A percentile compares a stretch with the other conserved stretches of the same genome.
Conservation (phyloP, 1,139 yeast species). For the Pneumocystis sp. region DNA sequence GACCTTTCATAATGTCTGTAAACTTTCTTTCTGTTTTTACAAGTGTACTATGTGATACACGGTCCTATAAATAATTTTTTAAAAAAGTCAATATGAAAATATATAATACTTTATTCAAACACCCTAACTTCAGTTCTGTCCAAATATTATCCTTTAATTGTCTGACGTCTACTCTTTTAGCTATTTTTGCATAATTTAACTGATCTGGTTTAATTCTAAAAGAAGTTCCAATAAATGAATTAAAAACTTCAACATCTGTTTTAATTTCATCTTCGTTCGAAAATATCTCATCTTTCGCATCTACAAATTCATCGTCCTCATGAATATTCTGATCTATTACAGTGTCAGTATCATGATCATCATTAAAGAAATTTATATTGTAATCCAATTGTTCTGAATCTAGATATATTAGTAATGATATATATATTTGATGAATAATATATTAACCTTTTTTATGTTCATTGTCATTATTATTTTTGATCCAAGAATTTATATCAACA, state of each 20-base stretch:
- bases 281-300: conserved; percentile 13
- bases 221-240: conserved; percentile 14
- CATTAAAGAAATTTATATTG: conserved; percentile 34
- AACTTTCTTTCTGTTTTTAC: conserved; percentile 23
- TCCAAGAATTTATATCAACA: conserved; percentile 58
- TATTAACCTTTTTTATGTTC: neutral
- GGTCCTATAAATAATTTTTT: conserved; percentile 12
- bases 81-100: neutral
- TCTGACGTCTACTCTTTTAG: conserved; percentile 74
- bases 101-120: conserved; percentile 5
- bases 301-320: conserved; percentile 14
- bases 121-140: conserved; percentile 32
- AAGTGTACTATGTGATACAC: conserved; percentile 5
- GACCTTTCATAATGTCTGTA: conserved; percentile 31
- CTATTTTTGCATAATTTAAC: conserved; percentile 61
- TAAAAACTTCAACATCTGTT: conserved; percentile 15
- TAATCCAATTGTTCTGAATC: conserved; percentile 25
- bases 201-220: conserved; percentile 39
- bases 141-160: conserved; percentile 70
- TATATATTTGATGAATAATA: neutral
- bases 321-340: conserved; percentile 14
- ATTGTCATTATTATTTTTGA: conserved; percentile 27
- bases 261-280: conserved; percentile 10
- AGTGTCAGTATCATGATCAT: conserved; percentile 20
- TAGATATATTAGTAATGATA: conserved; percentile 17